Evolutionary conservation across 306 rosid genomes (phyloP), one percentile per base, ranked within the genome.

Genomic region (Neltuma alba): DNA sequence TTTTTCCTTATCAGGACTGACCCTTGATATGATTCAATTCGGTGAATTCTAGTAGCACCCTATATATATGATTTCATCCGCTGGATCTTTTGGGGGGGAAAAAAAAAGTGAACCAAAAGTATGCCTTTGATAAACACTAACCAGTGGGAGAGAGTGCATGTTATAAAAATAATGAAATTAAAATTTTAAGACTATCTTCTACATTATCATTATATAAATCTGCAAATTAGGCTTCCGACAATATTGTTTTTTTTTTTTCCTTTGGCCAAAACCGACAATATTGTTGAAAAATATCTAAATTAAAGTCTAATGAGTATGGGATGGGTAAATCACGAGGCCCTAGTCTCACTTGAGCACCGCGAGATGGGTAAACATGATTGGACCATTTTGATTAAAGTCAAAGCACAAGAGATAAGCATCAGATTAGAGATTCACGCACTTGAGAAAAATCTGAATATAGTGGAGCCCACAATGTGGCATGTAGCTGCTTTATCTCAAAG

Each of bases 381-480:
- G 70, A 2, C 21, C 21, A 10, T 12, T 21, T 1, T 9, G 6
- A 11, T 2, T 28, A 36, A 73, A 82, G 76, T 76, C 81, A 28
- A 77, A 21, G 6, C 41, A 5, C 48, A 28, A 82, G 48, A 67
- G 50, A 79, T 60, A 58, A 38, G 42, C 47, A n/a, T 16, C 3
- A 38, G 31, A 15, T 42, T 52, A 13, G 45, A 44, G 20, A 77
- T 30, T 57, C 44, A 38, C 27, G 33, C n/a, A 7, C 69, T 18
- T 12, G 16, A 40, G 27, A 23, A 65, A 9, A 73, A 31, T 7
- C 45, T 38, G 36, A 58, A 25, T 18, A 36, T 18, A 40, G 86
- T 72, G 85, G 85, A 75, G 79, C 80, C 86, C 81, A 68, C 67
- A 23, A 52, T 70, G 86, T 76, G 78, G 80, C 21, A 1, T 14